phyloP scores from a whole-genome alignment of 768 basidiomycete species.

The Clitopilus passeckerianus region DNA sequence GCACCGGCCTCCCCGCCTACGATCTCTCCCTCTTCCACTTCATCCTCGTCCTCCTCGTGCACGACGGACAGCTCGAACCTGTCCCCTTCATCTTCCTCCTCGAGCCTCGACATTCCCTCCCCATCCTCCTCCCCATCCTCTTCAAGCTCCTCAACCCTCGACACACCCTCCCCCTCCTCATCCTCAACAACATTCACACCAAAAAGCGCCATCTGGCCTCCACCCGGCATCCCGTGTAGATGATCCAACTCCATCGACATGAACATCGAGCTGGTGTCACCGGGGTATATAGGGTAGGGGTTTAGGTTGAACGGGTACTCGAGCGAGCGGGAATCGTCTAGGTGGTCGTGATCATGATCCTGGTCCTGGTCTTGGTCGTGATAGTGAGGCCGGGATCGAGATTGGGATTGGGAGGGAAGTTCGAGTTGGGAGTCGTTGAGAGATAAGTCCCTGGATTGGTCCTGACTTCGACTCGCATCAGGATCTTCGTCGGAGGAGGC shows the following conservation, averaged over 20 bases:
- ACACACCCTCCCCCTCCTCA: background rate
- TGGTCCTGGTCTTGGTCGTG: background rate
- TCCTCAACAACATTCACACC: background rate
- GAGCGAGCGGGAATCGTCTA: background rate
- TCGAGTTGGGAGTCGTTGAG: background rate
- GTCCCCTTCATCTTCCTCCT: background rate
- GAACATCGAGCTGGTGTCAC: background rate
- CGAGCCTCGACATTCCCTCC: background rate
- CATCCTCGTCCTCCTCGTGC: background rate
- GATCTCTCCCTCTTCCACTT: background rate
- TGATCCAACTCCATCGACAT: background rate
- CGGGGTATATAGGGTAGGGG: background rate
- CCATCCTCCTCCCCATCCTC: background rate
- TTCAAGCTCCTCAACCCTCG: background rate
- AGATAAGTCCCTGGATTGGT: too few relatives aligned
- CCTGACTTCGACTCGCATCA: too few relatives aligned
- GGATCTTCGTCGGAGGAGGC: too few relatives aligned
- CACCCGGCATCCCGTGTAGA: background rate
- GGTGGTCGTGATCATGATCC: background rate
- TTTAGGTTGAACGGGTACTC: background rate
- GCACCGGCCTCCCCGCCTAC: background rate
- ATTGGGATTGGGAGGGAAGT: background rate
- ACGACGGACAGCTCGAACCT: background rate
- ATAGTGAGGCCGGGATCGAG: background rate
- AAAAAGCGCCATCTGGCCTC: background rate